Evolutionary conservation across 306 rosid genomes (phyloP), one percentile per base, ranked within the genome.

Genomic region (Cicer arietinum): DNA sequence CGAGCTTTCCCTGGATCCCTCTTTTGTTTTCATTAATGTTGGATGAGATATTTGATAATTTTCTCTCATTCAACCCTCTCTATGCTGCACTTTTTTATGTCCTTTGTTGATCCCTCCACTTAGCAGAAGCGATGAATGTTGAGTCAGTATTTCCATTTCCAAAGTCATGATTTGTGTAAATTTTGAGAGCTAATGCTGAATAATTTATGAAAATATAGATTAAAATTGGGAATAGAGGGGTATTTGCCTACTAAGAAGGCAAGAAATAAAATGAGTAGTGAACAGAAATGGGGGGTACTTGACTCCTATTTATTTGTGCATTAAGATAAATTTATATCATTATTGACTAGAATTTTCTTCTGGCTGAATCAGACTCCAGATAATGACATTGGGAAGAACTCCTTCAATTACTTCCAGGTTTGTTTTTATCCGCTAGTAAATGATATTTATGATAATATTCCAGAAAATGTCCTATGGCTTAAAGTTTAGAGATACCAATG

Each of bases 311-410:
- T 6, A 73, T 50, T 14, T 75, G 37, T 63, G 22, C 53, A 37
- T 60, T 59, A 47, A 51, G 22, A 69, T 54, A 39, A 68, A 70
- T 8, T 64, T 39, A n/a, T 62, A 16, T 72, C 41, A 18, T 63
- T 48, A 70, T 60, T 86, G 80, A 89, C 83, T 20, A 13, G 11
- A 44, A 54, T 30, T 82, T 50, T 60, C 4, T 74, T 76, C 41
- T 85, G 79, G 16, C 61, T 82, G 66, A 75, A 44, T 37, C 74
- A 91, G 97, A 89, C 93, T 22, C 91, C 97, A 13, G 99, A 92
- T 48, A 94, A 94, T 78, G 99, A 94, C 80, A 87, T 94, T 44
- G 99, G 99, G 73, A 94, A 90, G 92, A 94, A 76, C 84, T 94
- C 99, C 43, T 94, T 71, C 71, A 94, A 94, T 63, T 94, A 92